Percentiles rank a stretch among this genome's conserved stretches.
Evolutionary conservation across 805 yeast genomes (phyloP).

Genomic region (Yarrowia sp.): DNA sequence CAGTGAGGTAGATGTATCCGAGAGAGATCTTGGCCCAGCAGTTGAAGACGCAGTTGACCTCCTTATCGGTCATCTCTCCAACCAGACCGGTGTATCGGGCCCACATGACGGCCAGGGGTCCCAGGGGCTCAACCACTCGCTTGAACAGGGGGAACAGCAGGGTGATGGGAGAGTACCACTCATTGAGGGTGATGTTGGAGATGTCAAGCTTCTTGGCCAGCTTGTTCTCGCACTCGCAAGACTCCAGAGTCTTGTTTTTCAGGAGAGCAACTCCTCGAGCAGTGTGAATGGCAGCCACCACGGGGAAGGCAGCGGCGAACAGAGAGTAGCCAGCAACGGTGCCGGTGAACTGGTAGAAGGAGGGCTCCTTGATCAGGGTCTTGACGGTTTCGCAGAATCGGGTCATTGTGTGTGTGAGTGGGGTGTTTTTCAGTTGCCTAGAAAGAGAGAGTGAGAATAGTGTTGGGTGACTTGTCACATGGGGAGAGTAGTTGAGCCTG

Average conservation of each 20-base stretch:
- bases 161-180: conserved; percentile 35
- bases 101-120: conserved; percentile 36
- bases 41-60: conserved; percentile 36
- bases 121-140: conserved; percentile 35
- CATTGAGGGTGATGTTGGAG: conserved; percentile 34
- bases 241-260: conserved; percentile 24
- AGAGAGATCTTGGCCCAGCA: conserved; percentile 35
- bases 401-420: conserved; percentile 3
- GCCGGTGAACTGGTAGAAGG: conserved; percentile 37
- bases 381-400: conserved; percentile 33
- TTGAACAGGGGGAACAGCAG: conserved; percentile 38
- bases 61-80: conserved; percentile 29
- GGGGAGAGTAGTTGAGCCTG: background rate
- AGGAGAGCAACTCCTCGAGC: conserved; percentile 37
- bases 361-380: conserved; percentile 37
- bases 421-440: conserved; percentile 14
- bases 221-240: conserved; percentile 32
- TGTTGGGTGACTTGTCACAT: conserved; percentile 37
- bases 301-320: conserved; percentile 36
- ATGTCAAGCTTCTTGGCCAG: conserved; percentile 36
- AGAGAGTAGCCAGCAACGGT: conserved; percentile 33
- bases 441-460: conserved; percentile 15
- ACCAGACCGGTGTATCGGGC: conserved; percentile 36
- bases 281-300: conserved; percentile 33
- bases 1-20: conserved; percentile 33